phyloP scores from a whole-genome alignment of 163 green algal species.

The Chloroidium sp. region DNA sequence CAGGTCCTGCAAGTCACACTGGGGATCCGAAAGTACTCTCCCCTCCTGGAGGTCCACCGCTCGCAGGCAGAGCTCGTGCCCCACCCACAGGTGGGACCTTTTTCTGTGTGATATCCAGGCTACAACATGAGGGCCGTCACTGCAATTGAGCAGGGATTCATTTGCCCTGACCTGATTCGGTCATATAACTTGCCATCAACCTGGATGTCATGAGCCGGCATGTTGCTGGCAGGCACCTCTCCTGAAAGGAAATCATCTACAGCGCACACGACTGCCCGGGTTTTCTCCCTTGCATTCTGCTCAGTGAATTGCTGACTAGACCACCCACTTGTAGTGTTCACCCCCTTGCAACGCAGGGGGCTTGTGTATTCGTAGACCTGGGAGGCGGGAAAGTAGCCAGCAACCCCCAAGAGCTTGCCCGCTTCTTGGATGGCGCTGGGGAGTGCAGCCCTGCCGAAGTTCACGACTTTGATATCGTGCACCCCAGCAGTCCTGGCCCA shows the following conservation, averaged over 20 bases:
- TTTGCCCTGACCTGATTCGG: background rate
- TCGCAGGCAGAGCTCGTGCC: conserved; percentile 26
- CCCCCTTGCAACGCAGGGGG: background rate
- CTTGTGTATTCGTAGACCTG: background rate
- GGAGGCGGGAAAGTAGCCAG: background rate
- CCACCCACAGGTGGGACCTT: background rate
- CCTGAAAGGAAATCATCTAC: too few relatives aligned
- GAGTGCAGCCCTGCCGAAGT: background rate
- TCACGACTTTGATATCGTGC: background rate
- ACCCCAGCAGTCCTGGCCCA: background rate
- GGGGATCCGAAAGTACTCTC: conserved; percentile 54
- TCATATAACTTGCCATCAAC: background rate
- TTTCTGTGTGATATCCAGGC: background rate
- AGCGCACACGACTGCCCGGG: too few relatives aligned
- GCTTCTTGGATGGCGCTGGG: background rate
- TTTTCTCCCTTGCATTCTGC: too few relatives aligned
- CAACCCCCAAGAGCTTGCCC: background rate
- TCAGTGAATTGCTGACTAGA: background rate
- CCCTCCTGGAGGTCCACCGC: conserved; percentile 52
- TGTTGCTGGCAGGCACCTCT: background rate
- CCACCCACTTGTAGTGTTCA: background rate
- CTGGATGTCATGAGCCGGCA: background rate
- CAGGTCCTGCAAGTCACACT: conserved; percentile 50
- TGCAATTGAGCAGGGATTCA: too few relatives aligned
- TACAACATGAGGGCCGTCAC: too few relatives aligned